Conservation (phyloP, 2,329 filamentous ascomycete species). For the Penicillium sp. region DNA sequence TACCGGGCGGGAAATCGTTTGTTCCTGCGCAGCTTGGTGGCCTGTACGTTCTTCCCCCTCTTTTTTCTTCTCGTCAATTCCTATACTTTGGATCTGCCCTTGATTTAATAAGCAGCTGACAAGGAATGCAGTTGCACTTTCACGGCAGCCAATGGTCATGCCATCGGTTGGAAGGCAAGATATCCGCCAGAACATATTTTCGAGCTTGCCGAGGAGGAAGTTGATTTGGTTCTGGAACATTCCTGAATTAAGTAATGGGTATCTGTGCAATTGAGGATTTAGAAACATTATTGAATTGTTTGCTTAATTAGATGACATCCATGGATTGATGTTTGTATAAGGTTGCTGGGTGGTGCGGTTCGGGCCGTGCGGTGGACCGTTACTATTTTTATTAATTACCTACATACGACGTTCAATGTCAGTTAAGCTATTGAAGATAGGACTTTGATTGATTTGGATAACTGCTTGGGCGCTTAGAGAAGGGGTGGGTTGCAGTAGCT, state of each 20-base stretch:
- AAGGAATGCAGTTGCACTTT: constrained; percentile 40
- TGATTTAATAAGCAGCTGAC: too few species aligned
- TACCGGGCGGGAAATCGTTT: constrained; percentile 31
- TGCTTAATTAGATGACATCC: background rate
- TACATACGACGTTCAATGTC: background rate
- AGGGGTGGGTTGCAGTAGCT: too few species aligned
- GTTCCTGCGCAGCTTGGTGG: constrained; percentile 44
- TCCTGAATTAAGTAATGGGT: background rate
- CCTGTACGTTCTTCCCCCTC: constrained; percentile 28
- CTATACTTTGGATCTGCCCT: too few species aligned
- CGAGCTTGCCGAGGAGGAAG: constrained; percentile 44
- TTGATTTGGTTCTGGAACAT: constrained; percentile 40
- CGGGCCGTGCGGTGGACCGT: too few species aligned
- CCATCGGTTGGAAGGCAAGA: constrained; percentile 46
- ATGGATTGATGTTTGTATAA: background rate
- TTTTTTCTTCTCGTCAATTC: too few species aligned
- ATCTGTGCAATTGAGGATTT: background rate
- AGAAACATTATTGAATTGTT: background rate
- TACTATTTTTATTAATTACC: too few species aligned
- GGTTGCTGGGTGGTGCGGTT: too few species aligned
- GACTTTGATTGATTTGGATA: too few species aligned
- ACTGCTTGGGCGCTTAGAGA: too few species aligned
- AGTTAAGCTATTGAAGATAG: background rate
- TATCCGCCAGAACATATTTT: constrained; percentile 46
- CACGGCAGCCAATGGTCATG: constrained; percentile 37